Evolutionary conservation across 768 basidiomycete species (phyloP).

Genomic region (Suillus spraguei): DNA sequence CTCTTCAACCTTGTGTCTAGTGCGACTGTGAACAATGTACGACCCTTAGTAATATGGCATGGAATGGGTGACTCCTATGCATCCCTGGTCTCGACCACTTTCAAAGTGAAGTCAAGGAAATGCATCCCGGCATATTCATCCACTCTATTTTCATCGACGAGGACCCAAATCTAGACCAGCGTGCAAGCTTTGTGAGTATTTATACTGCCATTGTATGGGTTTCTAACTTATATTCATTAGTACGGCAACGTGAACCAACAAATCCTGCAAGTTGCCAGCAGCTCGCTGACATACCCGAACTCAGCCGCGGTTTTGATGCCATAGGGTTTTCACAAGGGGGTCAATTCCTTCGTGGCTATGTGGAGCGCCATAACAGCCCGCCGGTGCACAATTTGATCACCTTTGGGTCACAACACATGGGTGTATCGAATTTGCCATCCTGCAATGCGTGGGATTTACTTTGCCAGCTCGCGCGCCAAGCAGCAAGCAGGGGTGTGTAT

Average conservation of each 20-base stretch:
- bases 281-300: conserved; percentile 62
- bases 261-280: conserved; percentile 66
- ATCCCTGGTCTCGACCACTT: conserved; percentile 77
- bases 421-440: conserved; percentile 71
- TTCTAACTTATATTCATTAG: conserved; percentile 39
- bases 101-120: conserved; percentile 52
- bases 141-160: conserved; percentile 73
- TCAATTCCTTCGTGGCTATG: conserved; percentile 86
- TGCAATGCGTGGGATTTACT: conserved; percentile 68
- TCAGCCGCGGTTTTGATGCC: conserved; percentile 76
- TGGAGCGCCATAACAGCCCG: conserved; percentile 73
- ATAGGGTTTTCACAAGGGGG: conserved; percentile 91
- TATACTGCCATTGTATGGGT: background rate
- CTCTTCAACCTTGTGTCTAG: conserved; percentile 17
- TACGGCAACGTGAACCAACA: conserved; percentile 81
- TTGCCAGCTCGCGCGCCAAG: conserved; percentile 67
- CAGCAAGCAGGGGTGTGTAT: conserved; percentile 67
- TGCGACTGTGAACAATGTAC: conserved; percentile 23
- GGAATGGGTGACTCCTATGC: conserved; percentile 81
- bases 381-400: conserved; percentile 82
- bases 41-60: conserved; percentile 79
- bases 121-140: conserved; percentile 76
- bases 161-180: conserved; percentile 61
- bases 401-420: conserved; percentile 89
- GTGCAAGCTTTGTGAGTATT: conserved; percentile 70